phyloP scores from a whole-genome alignment of 768 basidiomycete species.

The Pluteus cervinus region DNA sequence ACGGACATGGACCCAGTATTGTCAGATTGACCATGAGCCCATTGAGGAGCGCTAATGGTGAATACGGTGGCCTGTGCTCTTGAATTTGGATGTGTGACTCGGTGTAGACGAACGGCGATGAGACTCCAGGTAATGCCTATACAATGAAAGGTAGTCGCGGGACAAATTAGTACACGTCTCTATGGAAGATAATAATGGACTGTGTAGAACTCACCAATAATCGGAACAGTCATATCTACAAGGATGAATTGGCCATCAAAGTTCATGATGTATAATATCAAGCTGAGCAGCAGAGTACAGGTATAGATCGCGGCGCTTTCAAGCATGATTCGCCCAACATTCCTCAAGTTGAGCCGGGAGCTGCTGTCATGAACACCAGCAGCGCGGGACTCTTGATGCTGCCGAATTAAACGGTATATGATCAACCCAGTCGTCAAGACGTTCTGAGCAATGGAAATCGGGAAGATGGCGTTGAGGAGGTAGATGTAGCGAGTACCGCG shows the following conservation, averaged over 20 bases:
- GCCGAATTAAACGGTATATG: constrained; percentile 16
- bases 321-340: constrained; percentile 20
- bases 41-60: too few relatives aligned
- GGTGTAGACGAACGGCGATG: too few relatives aligned
- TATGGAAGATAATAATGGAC: too few relatives aligned
- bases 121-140: too few relatives aligned
- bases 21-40: too few relatives aligned
- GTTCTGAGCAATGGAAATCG: constrained; percentile 12
- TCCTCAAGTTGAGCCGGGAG: constrained; percentile 13
- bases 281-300: constrained; percentile 17
- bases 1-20: too few relatives aligned
- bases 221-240: constrained; percentile 19
- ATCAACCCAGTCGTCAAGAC: constrained; percentile 21
- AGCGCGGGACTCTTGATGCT: constrained; percentile 14
- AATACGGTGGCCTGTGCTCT: too few relatives aligned
- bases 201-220: constrained; percentile 21
- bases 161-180: too few relatives aligned
- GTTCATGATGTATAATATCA: constrained; percentile 19
- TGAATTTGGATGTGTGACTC: too few relatives aligned
- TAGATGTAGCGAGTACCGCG: neutral
- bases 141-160: too few relatives aligned
- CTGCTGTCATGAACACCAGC: constrained; percentile 10
- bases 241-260: constrained; percentile 20
- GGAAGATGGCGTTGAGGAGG: constrained; percentile 5
- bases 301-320: constrained; percentile 27